Base-by-base conservation (phyloP, 768 basidiomycete species). In the Termitomyces sp. region DNA sequence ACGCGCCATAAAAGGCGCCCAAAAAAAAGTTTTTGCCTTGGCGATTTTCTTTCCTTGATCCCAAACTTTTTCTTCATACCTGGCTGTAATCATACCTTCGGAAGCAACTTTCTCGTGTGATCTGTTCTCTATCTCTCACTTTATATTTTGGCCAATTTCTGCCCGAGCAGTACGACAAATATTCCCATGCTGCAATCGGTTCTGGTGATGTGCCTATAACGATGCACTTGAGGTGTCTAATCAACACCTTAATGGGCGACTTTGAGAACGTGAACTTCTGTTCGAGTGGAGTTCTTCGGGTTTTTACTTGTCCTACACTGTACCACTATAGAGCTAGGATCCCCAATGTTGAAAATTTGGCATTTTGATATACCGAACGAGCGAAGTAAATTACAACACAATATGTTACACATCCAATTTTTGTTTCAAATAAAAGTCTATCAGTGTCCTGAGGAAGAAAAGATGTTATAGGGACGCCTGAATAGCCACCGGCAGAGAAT, bases 191-290 rank as follows among this genome's bases (percentile, higher is more conserved):
- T 86, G 84, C 71, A 68, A 71, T 80, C 84, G 86, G 86, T 88
- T 88, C 86, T 88, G 86, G 84, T 86, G 83, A 84, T 77, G 75
- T 40, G 86, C 85, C 86, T 70, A 87, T 57, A 88, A 54, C 51
- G 58, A 85, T 50, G 75, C 47, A 78, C 67, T 72, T 70, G 71
- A 64, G 62, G 71, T 73, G 81, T 71, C 78, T 75, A 78, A 84
- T 82, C 77, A 81, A 70, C 79, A 73, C 70, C 64, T 68, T 70
- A 77, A 77, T 73, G 82, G 81, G 75, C 74, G 68, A 70, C 67
- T 67, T 65, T 66, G 68, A 68, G 73, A 67, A 63, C 63, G 66
- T 52, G 66, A 60, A 64, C 67, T 71, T 68, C 67, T 67, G 62
- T 67, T 67, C 67, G 49, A 57, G 63, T 69, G 69, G 64, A 67